Base-by-base conservation (phyloP, 1,284 basidiomycete species). In the Irpex rosettiformis region DNA sequence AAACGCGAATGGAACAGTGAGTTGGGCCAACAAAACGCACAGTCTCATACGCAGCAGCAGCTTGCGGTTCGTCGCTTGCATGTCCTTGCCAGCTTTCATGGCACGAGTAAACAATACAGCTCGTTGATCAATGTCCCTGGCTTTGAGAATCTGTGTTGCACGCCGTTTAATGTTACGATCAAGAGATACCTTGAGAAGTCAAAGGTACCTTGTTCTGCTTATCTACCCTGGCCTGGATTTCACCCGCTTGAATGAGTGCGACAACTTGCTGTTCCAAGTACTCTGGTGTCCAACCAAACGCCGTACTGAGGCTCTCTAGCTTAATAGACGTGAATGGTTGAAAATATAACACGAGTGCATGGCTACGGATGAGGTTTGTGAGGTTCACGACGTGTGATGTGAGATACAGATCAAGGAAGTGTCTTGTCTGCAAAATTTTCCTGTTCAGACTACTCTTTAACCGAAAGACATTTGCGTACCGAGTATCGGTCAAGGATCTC, bases 261-360 rank as follows among this genome's bases (percentile, higher is more conserved):
- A 92, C 86, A 47, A 94, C 84, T 61, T 88, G 82, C 48, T 76
- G 74, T 69, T 91, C 86, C 16, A 90, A 82, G 60, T 86, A 83
- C 10, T 83, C 81, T 3, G 88, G 74, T 0, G 79, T 77, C 85
- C 91, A 91, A 4, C 94, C 94, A 66, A 96, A 95, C 3, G 92
- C 91, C 1, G 73, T 72, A 42, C 87, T 85, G 88, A 96, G 91
- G 29, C 89, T 81, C 43, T 86, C 82, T 24, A 96, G 82, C 63
- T 83, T 81, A 69, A 96, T 91, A 16, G 88, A 83, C 45, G 88
- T 75, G 69, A 94, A 96, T 0, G 94, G 93, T 63, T 86, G 82
- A 77, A 95, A 92, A 73, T 94, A 95, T 40, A 91, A 78, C n/a
- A 91, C 83, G 47, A 94, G 76, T 0, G 90, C 86, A 57, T 85